Evolutionary conservation across 345 rosid genomes (phyloP).

Genomic region (Eucalyptus regnans): DNA sequence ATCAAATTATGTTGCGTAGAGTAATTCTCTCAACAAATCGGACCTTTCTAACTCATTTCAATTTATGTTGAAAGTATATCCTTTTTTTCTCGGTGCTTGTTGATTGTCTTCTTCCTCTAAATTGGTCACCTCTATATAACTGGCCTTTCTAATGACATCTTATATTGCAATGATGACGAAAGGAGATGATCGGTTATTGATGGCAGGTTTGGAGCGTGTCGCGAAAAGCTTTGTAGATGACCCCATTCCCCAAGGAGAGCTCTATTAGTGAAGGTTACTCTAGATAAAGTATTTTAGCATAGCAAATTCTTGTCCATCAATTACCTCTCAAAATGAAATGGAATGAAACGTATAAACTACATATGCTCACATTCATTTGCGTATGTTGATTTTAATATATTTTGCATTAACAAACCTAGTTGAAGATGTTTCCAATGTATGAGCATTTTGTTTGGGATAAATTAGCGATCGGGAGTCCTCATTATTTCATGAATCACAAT

Average conservation of each 20-base stretch:
- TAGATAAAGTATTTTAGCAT: not conserved
- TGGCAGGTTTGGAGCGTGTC: slow-evolving; percentile 3
- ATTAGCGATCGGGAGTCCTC: not conserved
- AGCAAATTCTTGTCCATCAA: not conserved
- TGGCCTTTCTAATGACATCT: not conserved
- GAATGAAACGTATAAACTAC: not conserved
- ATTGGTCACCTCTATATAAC: not conserved
- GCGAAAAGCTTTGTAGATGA: slow-evolving; percentile 2
- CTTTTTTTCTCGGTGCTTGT: no score
- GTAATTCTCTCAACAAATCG: not conserved
- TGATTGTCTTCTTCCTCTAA: no score
- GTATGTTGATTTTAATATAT: not conserved
- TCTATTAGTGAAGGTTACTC: slow-evolving; percentile 4
- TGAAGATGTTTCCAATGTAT: not conserved
- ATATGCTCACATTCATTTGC: not conserved
- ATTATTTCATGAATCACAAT: not conserved
- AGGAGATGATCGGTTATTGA: not conserved
- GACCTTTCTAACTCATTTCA: not conserved
- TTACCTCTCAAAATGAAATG: not conserved
- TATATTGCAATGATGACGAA: not conserved
- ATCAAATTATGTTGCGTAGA: not conserved
- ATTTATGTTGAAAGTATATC: no score
- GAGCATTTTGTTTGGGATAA: not conserved
- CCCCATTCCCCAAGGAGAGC: slow-evolving; percentile 10
- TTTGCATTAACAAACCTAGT: not conserved